Conservation (phyloP, 768 basidiomycete species). For the Trametes cinnabarina region DNA sequence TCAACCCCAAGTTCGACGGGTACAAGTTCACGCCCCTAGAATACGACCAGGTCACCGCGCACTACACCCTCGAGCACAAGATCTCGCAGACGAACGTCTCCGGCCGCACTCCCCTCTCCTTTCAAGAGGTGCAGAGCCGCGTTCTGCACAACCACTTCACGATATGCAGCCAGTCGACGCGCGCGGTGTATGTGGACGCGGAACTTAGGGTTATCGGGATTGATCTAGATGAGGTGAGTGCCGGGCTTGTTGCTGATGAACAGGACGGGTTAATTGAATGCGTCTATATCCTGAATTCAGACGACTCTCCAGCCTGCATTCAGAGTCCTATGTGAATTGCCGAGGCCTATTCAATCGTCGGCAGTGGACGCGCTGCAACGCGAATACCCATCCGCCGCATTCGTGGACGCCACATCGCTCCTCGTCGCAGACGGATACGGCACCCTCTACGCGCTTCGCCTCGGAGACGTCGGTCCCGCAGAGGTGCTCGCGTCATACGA, state of each 20-base stretch:
- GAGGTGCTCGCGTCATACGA: constrained; percentile 53
- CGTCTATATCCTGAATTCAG: constrained; percentile 40
- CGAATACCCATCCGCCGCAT: constrained; percentile 75
- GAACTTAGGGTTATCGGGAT: constrained; percentile 59
- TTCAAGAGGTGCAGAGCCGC: constrained; percentile 80
- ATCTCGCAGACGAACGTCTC: constrained; percentile 58
- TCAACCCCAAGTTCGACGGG: constrained; percentile 84
- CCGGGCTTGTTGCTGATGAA: neutral
- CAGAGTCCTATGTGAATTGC: constrained; percentile 57
- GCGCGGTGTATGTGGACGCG: constrained; percentile 67
- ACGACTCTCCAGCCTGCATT: constrained; percentile 50
- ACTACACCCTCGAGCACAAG: constrained; percentile 46
- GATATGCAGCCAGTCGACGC: constrained; percentile 42
- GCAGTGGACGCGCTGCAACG: constrained; percentile 42
- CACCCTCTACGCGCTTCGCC: constrained; percentile 56
- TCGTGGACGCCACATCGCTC: constrained; percentile 47
- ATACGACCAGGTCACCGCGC: constrained; percentile 53
- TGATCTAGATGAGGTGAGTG: constrained; percentile 57
- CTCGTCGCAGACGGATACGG: constrained; percentile 73
- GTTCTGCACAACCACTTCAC: constrained; percentile 82
- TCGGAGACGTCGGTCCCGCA: constrained; percentile 40
- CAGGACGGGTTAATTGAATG: neutral
- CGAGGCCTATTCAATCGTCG: constrained; percentile 46
- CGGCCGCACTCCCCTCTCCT: constrained; percentile 59
- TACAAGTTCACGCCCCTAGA: constrained; percentile 68